Percentiles rank a stretch among this genome's conserved stretches.
phyloP scores from a whole-genome alignment of 1,284 basidiomycete species.

The Laetiporus sulphureus region DNA sequence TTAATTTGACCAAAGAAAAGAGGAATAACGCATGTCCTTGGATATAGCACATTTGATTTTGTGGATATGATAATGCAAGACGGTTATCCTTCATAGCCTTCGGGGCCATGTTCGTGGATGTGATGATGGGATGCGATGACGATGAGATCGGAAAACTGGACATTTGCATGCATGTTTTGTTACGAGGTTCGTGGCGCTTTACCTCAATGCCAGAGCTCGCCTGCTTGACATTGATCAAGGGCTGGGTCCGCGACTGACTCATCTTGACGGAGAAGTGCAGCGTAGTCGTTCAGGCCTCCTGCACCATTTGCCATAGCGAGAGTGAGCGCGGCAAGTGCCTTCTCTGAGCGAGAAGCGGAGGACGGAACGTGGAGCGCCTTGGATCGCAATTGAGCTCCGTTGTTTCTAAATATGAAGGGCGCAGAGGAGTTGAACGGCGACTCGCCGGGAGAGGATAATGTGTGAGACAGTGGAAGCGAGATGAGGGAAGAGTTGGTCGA shows the following conservation, averaged over 20 bases:
- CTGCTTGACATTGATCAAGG: slow-evolving; percentile 41
- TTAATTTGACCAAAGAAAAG: background rate
- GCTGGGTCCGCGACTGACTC: slow-evolving; percentile 27
- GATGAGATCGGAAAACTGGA: background rate
- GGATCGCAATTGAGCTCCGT: slow-evolving; percentile 7
- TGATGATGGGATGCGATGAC: background rate
- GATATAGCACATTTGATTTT: slow-evolving; percentile 20
- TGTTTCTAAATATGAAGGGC: slow-evolving; percentile 9
- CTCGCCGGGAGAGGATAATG: background rate
- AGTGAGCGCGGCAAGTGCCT: slow-evolving; percentile 53
- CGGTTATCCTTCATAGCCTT: slow-evolving; percentile 2
- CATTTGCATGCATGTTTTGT: no score
- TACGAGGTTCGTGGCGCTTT: background rate
- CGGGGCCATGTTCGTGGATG: background rate
- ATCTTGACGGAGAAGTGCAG: slow-evolving; percentile 40
- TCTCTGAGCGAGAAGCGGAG: slow-evolving; percentile 40
- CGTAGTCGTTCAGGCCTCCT: slow-evolving; percentile 60
- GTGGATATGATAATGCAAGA: slow-evolving; percentile 7
- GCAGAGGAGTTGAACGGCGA: slow-evolving; percentile 5
- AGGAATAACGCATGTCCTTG: slow-evolving; percentile 4
- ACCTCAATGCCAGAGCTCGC: slow-evolving; percentile 53
- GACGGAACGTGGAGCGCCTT: slow-evolving; percentile 10
- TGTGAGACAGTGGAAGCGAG: slow-evolving; percentile 20
- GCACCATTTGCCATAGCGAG: slow-evolving; percentile 65
- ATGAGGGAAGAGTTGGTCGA: slow-evolving; percentile 28